These are phyloP conservation scores for Podospora pseudopauciseta DNA, from an alignment of 495 filamentous ascomycete species.

Conservation along the genomic window DNA sequence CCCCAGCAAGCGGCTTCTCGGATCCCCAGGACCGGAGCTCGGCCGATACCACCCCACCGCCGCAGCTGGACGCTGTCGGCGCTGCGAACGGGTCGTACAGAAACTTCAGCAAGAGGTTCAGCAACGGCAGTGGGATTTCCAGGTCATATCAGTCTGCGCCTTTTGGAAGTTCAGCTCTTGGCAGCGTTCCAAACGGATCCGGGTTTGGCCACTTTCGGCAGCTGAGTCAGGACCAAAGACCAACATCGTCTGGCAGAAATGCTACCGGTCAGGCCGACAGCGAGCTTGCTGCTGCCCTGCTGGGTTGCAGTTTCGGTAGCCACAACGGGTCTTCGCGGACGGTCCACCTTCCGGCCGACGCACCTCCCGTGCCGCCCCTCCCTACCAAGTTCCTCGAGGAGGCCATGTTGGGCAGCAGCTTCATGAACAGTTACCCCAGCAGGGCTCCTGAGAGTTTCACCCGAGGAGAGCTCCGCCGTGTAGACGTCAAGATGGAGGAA, in stretches of 20 bases:
- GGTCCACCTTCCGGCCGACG: slow-evolving; percentile 66
- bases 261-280: slow-evolving; percentile 68
- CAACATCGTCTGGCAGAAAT: slow-evolving; percentile 58
- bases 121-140: slow-evolving; percentile 67
- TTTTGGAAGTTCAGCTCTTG: slow-evolving; percentile 50
- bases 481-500: slow-evolving; percentile 67
- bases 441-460: slow-evolving; percentile 50
- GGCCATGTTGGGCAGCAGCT: slow-evolving; percentile 45
- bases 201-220: slow-evolving; percentile 56
- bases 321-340: slow-evolving; percentile 57
- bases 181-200: slow-evolving; percentile 45
- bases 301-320: slow-evolving; percentile 86
- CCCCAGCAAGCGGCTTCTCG: slow-evolving; percentile 71
- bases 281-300: slow-evolving; percentile 79
- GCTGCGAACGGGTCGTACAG: slow-evolving; percentile 43
- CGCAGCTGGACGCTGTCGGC: slow-evolving; percentile 49
- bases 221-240: slow-evolving; percentile 53
- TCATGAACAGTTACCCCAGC: slow-evolving; percentile 52
- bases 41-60: slow-evolving; percentile 67
- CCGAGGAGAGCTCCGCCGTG: slow-evolving; percentile 41
- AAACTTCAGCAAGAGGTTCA: slow-evolving; percentile 55
- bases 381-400: slow-evolving; percentile 65
- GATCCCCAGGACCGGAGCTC: slow-evolving; percentile 68
- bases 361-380: slow-evolving; percentile 82
- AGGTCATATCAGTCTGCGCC: slow-evolving; percentile 80